These are phyloP conservation scores for Graphilbum ipis-grandicollis DNA, from an alignment of 2,329 filamentous ascomycete genomes.

Conservation along the genomic window DNA sequence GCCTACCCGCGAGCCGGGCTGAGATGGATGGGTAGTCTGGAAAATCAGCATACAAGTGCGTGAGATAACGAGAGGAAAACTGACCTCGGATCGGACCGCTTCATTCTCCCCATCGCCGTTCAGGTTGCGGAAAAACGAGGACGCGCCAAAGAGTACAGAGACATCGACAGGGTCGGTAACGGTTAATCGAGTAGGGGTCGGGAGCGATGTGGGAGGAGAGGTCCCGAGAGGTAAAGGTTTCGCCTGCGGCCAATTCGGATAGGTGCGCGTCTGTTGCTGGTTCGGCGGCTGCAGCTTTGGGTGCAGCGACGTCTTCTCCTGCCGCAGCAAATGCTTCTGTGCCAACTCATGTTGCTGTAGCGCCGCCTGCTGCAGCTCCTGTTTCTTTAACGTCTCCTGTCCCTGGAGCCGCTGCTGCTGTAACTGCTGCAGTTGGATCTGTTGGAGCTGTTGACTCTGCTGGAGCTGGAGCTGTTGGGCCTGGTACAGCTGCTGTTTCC, in stretches of 20 bases:
- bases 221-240: neutral
- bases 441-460: too few species aligned
- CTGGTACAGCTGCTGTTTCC: slow-evolving; percentile 1
- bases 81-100: neutral
- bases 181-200: neutral
- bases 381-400: neutral
- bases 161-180: neutral
- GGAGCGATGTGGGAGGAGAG: neutral
- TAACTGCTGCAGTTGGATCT: neutral
- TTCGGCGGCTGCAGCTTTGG: neutral
- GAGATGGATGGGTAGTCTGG: neutral
- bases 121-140: slow-evolving; percentile 2
- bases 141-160: neutral
- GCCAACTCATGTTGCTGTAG: neutral
- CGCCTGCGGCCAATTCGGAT: neutral
- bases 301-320: neutral
- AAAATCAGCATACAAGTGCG: neutral
- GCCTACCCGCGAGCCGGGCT: neutral
- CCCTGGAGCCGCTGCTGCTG: neutral
- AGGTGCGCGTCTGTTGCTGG: neutral
- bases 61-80: neutral
- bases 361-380: neutral
- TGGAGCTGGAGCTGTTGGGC: neutral
- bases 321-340: neutral
- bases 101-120: slow-evolving; percentile 3